A percentile compares a stretch with the other conserved stretches of the same genome.
phyloP scores from a whole-genome alignment of 768 basidiomycete species.

The Podaxis sp. region DNA sequence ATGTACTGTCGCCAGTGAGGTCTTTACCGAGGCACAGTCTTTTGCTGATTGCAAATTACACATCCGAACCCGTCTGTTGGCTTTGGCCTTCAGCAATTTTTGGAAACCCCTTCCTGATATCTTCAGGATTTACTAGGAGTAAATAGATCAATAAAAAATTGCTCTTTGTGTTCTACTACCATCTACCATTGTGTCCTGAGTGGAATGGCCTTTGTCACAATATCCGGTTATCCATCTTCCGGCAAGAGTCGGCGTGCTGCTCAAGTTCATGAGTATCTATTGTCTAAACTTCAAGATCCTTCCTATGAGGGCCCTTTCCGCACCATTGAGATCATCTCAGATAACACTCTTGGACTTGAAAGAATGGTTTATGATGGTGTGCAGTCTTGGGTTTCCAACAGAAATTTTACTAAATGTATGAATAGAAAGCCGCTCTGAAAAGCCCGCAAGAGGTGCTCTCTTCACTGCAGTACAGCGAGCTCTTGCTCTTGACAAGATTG shows the following conservation, averaged over 20 bases:
- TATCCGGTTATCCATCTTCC: slow-evolving; percentile 84
- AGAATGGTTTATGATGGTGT: slow-evolving; percentile 75
- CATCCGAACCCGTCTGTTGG: slow-evolving; percentile 92
- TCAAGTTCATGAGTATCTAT: slow-evolving; percentile 61
- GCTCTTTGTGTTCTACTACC: slow-evolving; percentile 7
- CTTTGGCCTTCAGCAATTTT: slow-evolving; percentile 92
- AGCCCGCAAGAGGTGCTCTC: slow-evolving; percentile 79
- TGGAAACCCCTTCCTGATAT: slow-evolving; percentile 47
- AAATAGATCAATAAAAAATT: background rate
- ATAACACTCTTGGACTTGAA: slow-evolving; percentile 64
- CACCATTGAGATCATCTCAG: slow-evolving; percentile 58
- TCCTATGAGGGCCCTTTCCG: slow-evolving; percentile 51
- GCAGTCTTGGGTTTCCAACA: slow-evolving; percentile 18
- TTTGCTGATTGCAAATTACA: slow-evolving; percentile 97
- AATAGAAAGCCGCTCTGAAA: slow-evolving; percentile 78
- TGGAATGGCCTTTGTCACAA: slow-evolving; percentile 86
- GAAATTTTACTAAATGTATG: background rate
- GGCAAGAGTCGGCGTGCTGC: slow-evolving; percentile 79
- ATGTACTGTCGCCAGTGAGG: slow-evolving; percentile 95
- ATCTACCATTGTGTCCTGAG: background rate
- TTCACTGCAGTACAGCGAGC: slow-evolving; percentile 81
- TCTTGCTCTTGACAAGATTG: slow-evolving; percentile 68
- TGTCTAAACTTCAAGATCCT: slow-evolving; percentile 45
- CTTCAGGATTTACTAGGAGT: slow-evolving; percentile 3
- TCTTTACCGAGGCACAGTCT: slow-evolving; percentile 94